Evolutionary conservation across 352 stramenopile genomes (phyloP), one percentile per base, ranked within the genome.

Genomic region (Hyaloperonospora arabidopsidis): DNA sequence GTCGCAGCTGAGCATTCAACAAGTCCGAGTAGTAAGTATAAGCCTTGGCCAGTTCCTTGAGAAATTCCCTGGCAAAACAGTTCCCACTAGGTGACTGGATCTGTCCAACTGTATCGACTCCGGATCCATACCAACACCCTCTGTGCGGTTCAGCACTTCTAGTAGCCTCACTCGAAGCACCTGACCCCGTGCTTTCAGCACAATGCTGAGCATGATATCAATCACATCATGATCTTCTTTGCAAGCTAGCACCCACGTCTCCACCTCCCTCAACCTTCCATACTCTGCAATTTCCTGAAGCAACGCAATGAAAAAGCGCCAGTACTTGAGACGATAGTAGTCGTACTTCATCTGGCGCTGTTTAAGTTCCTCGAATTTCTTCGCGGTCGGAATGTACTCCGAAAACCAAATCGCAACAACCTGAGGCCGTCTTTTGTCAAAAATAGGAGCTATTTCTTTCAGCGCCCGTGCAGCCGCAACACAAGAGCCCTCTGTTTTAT

Each of bases 221-320:
- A 92, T 84, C 29, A 82, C 78, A 43, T 89, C 79, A 45, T 92
- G 82, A 11, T 92, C 79, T 63, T 92, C 82, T 54, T 89, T 89
- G 63, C 82, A 90, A 2, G 76, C 72, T 4, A 86, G 40, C 6
- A 90, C 75, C 82, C 82, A 92, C 0, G 68, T 67, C 10, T 62
- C 72, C 13, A 89, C 67, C 38, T 92, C 82, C 41, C 86, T 90
- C 14, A 92, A 58, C 14, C 68, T 61, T 14, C 54, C 71, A 39
- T 89, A 87, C 15, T 68, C 74, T 2, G 67, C 56, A 19, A 64
- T 79, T 36, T 87, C 72, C 44, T 72, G 48, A 2, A 93, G 57
- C 11, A 89, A 15, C 1, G 55, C 51, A 4, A 88, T 60, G 52
- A 86, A 87, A 47, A 85, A 87, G 4, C 62, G 47, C 64, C 76